Conservation (phyloP, 495 filamentous ascomycete species). For the Geopyxis carbonaria region DNA sequence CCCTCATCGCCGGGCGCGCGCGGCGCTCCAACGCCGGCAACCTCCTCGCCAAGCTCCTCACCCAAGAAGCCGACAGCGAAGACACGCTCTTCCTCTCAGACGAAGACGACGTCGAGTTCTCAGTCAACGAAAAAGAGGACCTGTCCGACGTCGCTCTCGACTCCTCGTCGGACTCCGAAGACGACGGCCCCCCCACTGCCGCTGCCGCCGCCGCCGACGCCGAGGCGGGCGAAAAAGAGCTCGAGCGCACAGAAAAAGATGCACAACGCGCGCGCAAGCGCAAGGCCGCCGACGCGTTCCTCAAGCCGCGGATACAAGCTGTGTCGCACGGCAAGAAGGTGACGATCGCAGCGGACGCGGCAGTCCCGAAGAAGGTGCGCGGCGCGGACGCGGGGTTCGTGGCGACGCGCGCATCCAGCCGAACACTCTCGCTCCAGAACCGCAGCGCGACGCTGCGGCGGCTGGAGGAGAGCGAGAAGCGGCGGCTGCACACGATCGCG, state of each 20-base stretch:
- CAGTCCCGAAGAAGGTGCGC: not conserved
- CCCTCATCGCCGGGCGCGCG: conserved; percentile 57
- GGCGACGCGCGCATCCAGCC: conserved; percentile 65
- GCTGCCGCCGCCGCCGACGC: conserved; percentile 42
- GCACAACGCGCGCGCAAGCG: conserved; percentile 49
- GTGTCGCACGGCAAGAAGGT: conserved; percentile 22
- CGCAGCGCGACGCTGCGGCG: conserved; percentile 67
- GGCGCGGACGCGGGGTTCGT: conserved; percentile 39
- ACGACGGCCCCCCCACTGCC: conserved; percentile 54
- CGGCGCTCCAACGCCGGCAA: conserved; percentile 77
- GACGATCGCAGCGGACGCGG: conserved; percentile 31
- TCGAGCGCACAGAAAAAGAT: conserved; percentile 41
- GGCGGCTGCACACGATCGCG: conserved; percentile 58
- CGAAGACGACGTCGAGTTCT: conserved; percentile 71
- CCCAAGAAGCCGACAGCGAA: conserved; percentile 45
- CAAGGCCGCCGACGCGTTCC: conserved; percentile 42
- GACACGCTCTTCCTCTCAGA: conserved; percentile 72
- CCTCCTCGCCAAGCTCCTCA: conserved; percentile 59
- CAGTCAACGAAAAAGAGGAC: conserved; percentile 43
- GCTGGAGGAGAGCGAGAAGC: conserved; percentile 66
- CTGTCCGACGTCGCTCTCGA: conserved; percentile 63
- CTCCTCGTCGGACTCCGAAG: conserved; percentile 63
- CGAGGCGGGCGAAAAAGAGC: conserved; percentile 46
- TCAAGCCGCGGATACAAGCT: conserved; percentile 28
- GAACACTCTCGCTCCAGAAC: conserved; percentile 66